Base-by-base conservation (phyloP, 176 grass and related monocot genomes). In the Oryza brachyantha region DNA sequence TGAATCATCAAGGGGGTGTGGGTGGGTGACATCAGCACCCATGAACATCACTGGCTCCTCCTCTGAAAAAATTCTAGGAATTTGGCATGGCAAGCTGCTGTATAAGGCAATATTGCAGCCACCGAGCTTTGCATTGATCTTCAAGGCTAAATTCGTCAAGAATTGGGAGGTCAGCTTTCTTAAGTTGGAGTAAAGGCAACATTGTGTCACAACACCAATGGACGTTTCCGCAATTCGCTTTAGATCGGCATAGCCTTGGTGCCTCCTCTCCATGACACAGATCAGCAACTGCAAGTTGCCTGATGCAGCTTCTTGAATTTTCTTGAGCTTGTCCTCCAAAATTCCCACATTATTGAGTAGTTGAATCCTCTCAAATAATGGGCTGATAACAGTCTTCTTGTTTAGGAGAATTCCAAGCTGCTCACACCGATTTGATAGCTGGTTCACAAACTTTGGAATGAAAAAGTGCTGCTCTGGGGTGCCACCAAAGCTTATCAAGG, bases 1-100 rank as follows among this genome's bases (percentile, higher is more conserved):
- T 5, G 73, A 70, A 75, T 97, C 94, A 60, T 97, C 94, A 7
- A 97, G 90, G 8, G 94, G 94, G 75, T 97, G 94, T 4, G 94
- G 94, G 86, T 97, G 94, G 1, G 91, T 94, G 50, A 97, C 94
- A 79, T 97, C 94, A 4, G 94, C 94, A 35, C 94, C 94, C 91
- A 97, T 94, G 67, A 97, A 97, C 79, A 97, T 97, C 75, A 88
- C 91, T 5, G 89, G 91, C 36, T 97, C 89, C 28, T 90, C 77
- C 1, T 90, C 84, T 0, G 72, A 87, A 80, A 97, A 92, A 29
- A 94, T 83, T 43, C 91, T 80, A 26, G 91, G 94, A 70, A 94
- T 83, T 80, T 97, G 94, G 67, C 64, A 83, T n/a, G 94, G 85
- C 66, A 97, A 82, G 64, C 85, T 92, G 65, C 94, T 97, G 67